phyloP scores from a whole-genome alignment of 2,329 filamentous ascomycete species.

The Talaromyces sp. region DNA sequence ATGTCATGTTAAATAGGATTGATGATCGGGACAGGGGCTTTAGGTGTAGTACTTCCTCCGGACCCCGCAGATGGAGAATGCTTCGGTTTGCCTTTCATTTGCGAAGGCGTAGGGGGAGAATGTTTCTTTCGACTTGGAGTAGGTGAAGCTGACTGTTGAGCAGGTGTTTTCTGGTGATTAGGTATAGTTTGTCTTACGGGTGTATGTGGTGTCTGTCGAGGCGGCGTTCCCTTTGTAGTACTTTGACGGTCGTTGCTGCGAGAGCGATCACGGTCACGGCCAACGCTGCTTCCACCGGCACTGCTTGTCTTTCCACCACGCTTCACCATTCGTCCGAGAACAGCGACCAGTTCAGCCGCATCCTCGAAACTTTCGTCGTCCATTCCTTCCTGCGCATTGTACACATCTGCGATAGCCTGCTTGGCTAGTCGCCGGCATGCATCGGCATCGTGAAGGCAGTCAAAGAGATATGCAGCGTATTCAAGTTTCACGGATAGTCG shows the following conservation, averaged over 20 bases:
- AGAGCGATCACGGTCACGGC: constrained; percentile 21
- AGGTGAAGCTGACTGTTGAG: constrained; percentile 7
- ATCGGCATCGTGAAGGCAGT: constrained; percentile 80
- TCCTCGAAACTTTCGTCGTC: constrained; percentile 94
- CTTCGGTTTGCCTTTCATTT: constrained; percentile 14
- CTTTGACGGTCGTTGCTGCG: constrained; percentile 17
- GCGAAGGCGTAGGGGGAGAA: constrained; percentile 4
- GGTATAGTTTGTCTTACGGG: constrained; percentile 10
- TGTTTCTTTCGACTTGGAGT: constrained; percentile 4
- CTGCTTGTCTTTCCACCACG: constrained; percentile 52
- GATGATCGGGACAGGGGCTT: constrained; percentile 29
- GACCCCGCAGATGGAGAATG: constrained; percentile 15
- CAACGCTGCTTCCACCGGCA: constrained; percentile 31
- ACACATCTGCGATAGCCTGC: constrained; percentile 82
- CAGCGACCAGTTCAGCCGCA: constrained; percentile 80
- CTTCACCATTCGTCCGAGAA: constrained; percentile 85
- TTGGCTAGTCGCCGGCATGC: constrained; percentile 73
- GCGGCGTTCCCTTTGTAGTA: constrained; percentile 14
- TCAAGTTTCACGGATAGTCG: constrained; percentile 88
- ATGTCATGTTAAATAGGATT: constrained; percentile 34
- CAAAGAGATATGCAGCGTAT: constrained; percentile 88
- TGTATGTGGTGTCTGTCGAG: constrained; percentile 13
- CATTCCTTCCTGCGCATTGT: constrained; percentile 86
- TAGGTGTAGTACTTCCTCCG: constrained; percentile 17
- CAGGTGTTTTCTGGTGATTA: neutral